These are phyloP conservation scores for Bruguiera parviflora DNA, from an alignment of 345 rosid species.

Conservation along the genomic window DNA sequence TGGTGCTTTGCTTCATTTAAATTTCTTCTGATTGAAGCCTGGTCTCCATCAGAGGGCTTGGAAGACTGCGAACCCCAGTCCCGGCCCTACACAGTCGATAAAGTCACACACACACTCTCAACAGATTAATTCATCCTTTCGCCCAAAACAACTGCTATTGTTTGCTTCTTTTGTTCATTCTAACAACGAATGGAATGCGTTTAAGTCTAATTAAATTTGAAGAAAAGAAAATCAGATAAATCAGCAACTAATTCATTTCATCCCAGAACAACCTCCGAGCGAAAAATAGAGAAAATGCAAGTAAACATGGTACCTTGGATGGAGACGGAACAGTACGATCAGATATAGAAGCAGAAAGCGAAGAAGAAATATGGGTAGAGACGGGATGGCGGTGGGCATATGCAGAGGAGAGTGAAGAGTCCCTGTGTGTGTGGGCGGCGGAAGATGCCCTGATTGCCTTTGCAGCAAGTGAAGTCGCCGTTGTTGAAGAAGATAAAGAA, in stretches of 20 bases:
- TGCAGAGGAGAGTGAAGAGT: slow-evolving; percentile 37
- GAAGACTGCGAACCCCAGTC: too few relatives aligned
- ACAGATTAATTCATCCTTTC: too few relatives aligned
- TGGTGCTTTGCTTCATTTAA: slow-evolving; percentile 47
- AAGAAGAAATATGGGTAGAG: slow-evolving; percentile 4
- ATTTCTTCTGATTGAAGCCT: slow-evolving; percentile 33
- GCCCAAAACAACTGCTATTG: too few relatives aligned
- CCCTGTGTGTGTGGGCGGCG: slow-evolving; percentile 20
- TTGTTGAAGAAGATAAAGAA: background rate
- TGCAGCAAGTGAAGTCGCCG: slow-evolving; percentile 21
- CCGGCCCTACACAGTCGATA: too few relatives aligned
- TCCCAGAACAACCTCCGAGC: too few relatives aligned
- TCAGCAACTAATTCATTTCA: too few relatives aligned
- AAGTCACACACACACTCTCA: too few relatives aligned
- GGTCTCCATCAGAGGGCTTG: slow-evolving; percentile 2
- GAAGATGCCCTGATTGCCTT: slow-evolving; percentile 34
- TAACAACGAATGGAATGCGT: too few relatives aligned
- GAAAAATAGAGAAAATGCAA: too few relatives aligned
- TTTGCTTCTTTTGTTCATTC: too few relatives aligned
- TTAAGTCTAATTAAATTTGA: too few relatives aligned
- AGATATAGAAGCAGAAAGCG: background rate
- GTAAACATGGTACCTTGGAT: slow-evolving; percentile 2
- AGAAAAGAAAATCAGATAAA: too few relatives aligned
- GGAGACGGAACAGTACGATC: background rate
- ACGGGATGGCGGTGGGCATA: slow-evolving; percentile 19